These are phyloP conservation scores for Agrocybe pediades DNA, from an alignment of 768 basidiomycete genomes.

Conservation along the genomic window DNA sequence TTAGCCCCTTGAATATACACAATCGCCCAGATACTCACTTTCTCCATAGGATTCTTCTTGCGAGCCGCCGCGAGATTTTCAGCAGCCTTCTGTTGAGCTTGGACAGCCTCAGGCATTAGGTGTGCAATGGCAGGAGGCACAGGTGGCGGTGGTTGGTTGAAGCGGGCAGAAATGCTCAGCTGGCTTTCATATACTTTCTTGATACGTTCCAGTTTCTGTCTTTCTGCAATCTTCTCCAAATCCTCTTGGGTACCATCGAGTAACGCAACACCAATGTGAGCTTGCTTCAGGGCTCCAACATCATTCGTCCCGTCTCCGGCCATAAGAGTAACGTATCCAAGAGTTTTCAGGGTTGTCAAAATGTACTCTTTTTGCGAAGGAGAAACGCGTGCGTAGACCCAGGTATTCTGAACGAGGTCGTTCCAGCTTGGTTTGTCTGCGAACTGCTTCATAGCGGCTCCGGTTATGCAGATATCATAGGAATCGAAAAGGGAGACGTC, in stretches of 20 bases:
- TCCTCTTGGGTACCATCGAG: slow-evolving; percentile 92
- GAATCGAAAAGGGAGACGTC: slow-evolving; percentile 76
- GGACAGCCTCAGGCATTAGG: slow-evolving; percentile 87
- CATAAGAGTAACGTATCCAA: slow-evolving; percentile 95
- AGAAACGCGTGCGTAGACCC: slow-evolving; percentile 98
- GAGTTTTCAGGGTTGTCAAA: slow-evolving; percentile 82
- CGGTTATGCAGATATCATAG: slow-evolving; percentile 97
- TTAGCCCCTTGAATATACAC: slow-evolving; percentile 1
- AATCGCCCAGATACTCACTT: slow-evolving; percentile 47
- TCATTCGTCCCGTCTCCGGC: slow-evolving; percentile 99
- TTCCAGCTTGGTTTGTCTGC: slow-evolving; percentile 71
- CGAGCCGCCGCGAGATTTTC: slow-evolving; percentile 65
- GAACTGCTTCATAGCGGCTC: slow-evolving; percentile 89
- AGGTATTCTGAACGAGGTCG: slow-evolving; percentile 88
- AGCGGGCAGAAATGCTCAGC: slow-evolving; percentile 84
- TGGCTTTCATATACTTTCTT: slow-evolving; percentile 99
- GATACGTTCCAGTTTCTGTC: slow-evolving; percentile 84
- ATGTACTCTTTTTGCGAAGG: slow-evolving; percentile 96
- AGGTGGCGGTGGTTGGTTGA: slow-evolving; percentile 92
- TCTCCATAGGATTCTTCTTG: slow-evolving; percentile 88
- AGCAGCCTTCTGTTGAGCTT: slow-evolving; percentile 82
- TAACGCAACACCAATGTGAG: slow-evolving; percentile 93
- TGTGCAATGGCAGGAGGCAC: slow-evolving; percentile 88
- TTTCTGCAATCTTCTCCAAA: slow-evolving; percentile 90
- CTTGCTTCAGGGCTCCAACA: slow-evolving; percentile 97